Evolutionary conservation across 176 grass and related monocot species (phyloP).

Genomic region (Ensete glaucum): DNA sequence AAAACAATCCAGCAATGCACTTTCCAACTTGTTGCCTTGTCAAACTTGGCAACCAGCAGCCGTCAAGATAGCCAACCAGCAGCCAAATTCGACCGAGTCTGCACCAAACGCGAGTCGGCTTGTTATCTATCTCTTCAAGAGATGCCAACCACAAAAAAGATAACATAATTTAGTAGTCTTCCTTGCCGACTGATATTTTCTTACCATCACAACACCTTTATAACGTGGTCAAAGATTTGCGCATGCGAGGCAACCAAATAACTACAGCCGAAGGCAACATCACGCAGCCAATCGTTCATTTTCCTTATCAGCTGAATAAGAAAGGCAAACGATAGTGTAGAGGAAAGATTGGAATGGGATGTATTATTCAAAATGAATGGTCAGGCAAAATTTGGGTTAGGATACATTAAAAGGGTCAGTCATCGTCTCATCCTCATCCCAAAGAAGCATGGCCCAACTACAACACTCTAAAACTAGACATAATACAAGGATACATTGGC

Average conservation of each 20-base stretch:
- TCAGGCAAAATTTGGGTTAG: slow-evolving; percentile 6
- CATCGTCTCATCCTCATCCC: slow-evolving; percentile 7
- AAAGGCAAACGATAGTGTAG: neutral
- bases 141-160: neutral
- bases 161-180: neutral
- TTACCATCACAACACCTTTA: no score
- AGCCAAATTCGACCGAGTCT: neutral
- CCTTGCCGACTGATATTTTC: no score
- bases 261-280: neutral
- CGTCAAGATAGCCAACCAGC: neutral
- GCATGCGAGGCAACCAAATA: neutral
- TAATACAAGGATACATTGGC: no score
- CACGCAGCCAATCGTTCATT: neutral
- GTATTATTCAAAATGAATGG: slow-evolving; percentile 8
- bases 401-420: neutral
- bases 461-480: no score
- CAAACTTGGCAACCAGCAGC: neutral
- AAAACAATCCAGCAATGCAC: neutral
- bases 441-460: no score
- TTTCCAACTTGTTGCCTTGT: neutral
- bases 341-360: neutral
- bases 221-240: no score
- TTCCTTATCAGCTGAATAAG: neutral
- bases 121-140: no score
- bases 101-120: neutral